Evolutionary conservation across 2,329 filamentous ascomycete genomes (phyloP).

Genomic region (Sclerotinia sclerotiorum): DNA sequence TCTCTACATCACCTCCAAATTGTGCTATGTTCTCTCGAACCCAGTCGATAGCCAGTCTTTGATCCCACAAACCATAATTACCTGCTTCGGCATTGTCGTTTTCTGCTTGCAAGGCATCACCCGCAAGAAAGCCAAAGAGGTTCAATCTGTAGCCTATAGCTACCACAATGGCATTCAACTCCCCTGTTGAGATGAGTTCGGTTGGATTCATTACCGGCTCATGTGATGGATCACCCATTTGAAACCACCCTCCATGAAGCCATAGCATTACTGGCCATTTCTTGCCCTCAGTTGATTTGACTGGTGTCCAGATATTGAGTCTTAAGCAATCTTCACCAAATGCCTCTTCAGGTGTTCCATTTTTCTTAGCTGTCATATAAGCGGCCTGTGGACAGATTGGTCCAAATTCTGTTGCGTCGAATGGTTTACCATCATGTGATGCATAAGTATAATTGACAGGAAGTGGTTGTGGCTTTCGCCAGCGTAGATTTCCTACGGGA

Average conservation of each 20-base stretch:
- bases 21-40: conserved; percentile 55
- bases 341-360: conserved; percentile 31
- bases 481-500: conserved; percentile 33
- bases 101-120: conserved; percentile 45
- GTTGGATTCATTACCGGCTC: conserved; percentile 47
- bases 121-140: conserved; percentile 42
- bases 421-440: conserved; percentile 35
- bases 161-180: conserved; percentile 22
- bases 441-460: conserved; percentile 39
- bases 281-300: conserved; percentile 23
- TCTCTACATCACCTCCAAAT: conserved; percentile 58
- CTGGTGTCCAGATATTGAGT: conserved; percentile 51
- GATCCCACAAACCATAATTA: conserved; percentile 57
- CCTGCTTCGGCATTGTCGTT: conserved; percentile 37
- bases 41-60: conserved; percentile 58
- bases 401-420: conserved; percentile 43
- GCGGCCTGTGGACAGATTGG: conserved; percentile 45
- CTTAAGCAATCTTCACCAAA: conserved; percentile 51
- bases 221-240: conserved; percentile 48
- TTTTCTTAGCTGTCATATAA: conserved; percentile 32
- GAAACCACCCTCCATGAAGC: conserved; percentile 51
- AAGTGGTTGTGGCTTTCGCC: conserved; percentile 38
- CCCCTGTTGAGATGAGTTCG: conserved; percentile 42
- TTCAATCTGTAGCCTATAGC: conserved; percentile 33
- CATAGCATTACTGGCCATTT: conserved; percentile 38